Evolutionary conservation across 2,329 filamentous ascomycete species (phyloP).

Genomic region (Aspergillus sp.): DNA sequence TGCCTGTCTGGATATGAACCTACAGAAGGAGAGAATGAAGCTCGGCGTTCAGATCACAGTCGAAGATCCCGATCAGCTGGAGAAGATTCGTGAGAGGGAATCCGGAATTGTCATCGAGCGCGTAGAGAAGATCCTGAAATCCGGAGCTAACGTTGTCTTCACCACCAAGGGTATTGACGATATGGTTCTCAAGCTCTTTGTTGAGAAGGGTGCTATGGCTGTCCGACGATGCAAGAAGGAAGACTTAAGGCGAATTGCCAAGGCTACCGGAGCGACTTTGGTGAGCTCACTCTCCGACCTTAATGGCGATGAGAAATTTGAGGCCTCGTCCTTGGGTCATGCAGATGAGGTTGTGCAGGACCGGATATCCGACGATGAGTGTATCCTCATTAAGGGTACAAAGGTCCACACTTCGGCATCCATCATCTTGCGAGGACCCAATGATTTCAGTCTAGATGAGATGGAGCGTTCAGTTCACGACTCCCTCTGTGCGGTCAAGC

Average conservation of each 20-base stretch:
- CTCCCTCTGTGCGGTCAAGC: slow-evolving; percentile 93
- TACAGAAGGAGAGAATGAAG: slow-evolving; percentile 99
- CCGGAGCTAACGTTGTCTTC: slow-evolving; percentile 91
- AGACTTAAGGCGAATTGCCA: slow-evolving; percentile 91
- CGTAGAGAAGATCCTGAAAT: slow-evolving; percentile 96
- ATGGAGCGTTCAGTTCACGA: slow-evolving; percentile 99
- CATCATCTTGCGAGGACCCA: slow-evolving; percentile 90
- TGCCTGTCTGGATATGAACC: slow-evolving; percentile 93
- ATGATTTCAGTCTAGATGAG: slow-evolving; percentile 96
- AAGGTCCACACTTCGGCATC: slow-evolving; percentile 93
- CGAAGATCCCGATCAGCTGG: slow-evolving; percentile 93
- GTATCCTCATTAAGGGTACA: slow-evolving; percentile 93
- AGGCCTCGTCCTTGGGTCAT: slow-evolving; percentile 81
- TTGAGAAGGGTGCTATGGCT: slow-evolving; percentile 94
- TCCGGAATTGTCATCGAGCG: slow-evolving; percentile 90
- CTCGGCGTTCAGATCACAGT: slow-evolving; percentile 97
- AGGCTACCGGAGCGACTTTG: slow-evolving; percentile 89
- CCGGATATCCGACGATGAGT: slow-evolving; percentile 97
- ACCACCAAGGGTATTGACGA: slow-evolving; percentile 99
- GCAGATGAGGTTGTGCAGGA: slow-evolving; percentile 98
- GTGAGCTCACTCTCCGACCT: slow-evolving; percentile 92
- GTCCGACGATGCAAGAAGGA: slow-evolving; percentile 98
- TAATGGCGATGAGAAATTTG: slow-evolving; percentile 96
- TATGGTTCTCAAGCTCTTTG: slow-evolving; percentile 86
- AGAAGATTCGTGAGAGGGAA: slow-evolving; percentile 93